Conservation (phyloP, 345 rosid species). For the Psidium guajava region DNA sequence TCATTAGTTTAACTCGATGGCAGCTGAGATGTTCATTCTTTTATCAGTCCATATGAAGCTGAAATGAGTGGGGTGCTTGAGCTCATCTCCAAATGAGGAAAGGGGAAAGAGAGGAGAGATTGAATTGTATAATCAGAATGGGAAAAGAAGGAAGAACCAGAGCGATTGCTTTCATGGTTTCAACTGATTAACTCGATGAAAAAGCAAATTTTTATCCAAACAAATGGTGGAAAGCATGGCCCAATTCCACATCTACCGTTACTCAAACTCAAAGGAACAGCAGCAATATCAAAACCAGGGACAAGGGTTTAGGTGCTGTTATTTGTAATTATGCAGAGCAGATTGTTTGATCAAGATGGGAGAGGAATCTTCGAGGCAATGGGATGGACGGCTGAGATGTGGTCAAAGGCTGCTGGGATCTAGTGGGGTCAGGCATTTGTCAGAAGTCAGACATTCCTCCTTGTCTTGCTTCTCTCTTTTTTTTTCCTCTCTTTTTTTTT, state of each 20-base stretch:
- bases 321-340: background rate
- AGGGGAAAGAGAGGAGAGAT: background rate
- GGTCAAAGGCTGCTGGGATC: slow-evolving; percentile 39
- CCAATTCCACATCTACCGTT: background rate
- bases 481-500: too few relatives aligned
- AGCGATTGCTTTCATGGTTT: background rate
- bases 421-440: slow-evolving; percentile 1
- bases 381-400: slow-evolving; percentile 37
- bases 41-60: background rate
- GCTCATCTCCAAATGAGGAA: background rate
- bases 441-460: slow-evolving; percentile 11
- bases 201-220: background rate
- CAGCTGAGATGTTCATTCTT: background rate
- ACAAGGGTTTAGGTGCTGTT: background rate
- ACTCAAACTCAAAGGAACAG: background rate
- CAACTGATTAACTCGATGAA: background rate
- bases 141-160: background rate
- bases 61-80: background rate
- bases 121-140: too few relatives aligned
- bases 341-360: background rate
- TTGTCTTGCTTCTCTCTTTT: background rate
- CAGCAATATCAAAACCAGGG: background rate
- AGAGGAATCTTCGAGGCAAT: background rate
- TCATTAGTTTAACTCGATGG: background rate
- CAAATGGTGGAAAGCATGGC: background rate